Evolutionary conservation across 2,329 filamentous ascomycete genomes (phyloP), one percentile per base, ranked within the genome.

Genomic region (Fusarium austroafricanum): DNA sequence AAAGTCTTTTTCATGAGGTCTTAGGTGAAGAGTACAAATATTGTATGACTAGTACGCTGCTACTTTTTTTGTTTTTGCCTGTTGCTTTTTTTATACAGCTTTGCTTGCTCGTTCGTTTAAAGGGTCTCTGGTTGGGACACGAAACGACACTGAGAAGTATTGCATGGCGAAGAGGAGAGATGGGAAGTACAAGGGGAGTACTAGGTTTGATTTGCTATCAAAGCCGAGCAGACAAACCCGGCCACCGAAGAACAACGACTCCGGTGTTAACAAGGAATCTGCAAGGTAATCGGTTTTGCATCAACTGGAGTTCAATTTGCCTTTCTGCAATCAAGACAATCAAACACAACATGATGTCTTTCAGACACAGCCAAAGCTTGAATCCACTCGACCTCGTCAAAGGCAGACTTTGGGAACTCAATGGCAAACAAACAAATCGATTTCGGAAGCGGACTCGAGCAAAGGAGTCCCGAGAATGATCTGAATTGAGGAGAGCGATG

Each of bases 1-100:
- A 70, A 67, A 50, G 64, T 74, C 71, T 73, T 67, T 67, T 31
- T 72, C 66, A 42, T 43, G 37, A 59, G 58, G 64, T 49, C n/a
- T 59, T 55, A 21, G 62, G 61, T 51, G 67, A 71, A 63, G 70
- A 67, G 61, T 63, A 65, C 65, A 71, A 65, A 60, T 68, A 29
- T 72, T 77, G 76, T 77, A 77, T 71, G 75, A 77, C 61, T 76
- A 77, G 71, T 71, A 74, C 63, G 67, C 57, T 61, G 49, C 62
- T 61, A 57, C 63, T 61, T 70, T 72, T 61, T 63, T 68, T 56
- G 51, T 71, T 67, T 66, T 39, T 57, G 50, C 53, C 60, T 67
- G 33, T 45, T 68, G 46, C 52, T 60, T 60, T 71, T 60, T 60
- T 71, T 71, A 60, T 45, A 64, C 28, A 55, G 65, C 56, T 50